Evolutionary conservation across 2,329 filamentous ascomycete species (phyloP).

Genomic region (Cladosporium sp.): DNA sequence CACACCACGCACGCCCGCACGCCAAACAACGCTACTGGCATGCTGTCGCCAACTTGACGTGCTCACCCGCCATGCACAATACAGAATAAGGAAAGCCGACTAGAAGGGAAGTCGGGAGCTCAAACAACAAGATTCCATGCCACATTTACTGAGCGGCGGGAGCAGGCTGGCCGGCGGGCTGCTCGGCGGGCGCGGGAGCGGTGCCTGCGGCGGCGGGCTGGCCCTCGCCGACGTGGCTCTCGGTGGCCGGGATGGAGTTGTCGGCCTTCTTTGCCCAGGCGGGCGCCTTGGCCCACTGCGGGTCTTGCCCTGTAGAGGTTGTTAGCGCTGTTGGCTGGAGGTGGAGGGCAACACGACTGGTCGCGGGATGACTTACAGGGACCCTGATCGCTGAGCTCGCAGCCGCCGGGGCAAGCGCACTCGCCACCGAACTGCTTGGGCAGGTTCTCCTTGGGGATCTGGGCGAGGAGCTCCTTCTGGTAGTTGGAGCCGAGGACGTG

Average conservation of each 20-base stretch:
- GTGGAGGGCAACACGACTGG: background rate
- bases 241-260: constrained; percentile 28
- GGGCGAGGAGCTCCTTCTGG: constrained; percentile 73
- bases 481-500: constrained; percentile 78
- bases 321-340: constrained; percentile 10
- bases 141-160: constrained; percentile 15
- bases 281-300: constrained; percentile 57
- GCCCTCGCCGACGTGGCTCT: constrained; percentile 26
- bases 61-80: constrained; percentile 9
- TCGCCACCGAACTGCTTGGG: constrained; percentile 77
- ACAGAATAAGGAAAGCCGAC: background rate
- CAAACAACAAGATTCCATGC: background rate
- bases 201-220: constrained; percentile 19
- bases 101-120: background rate
- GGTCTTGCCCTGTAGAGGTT: constrained; percentile 50
- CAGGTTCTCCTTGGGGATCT: constrained; percentile 85
- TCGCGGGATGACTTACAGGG: constrained; percentile 53
- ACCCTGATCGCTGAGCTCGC: constrained; percentile 78
- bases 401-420: constrained; percentile 78
- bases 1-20: background rate
- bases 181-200: constrained; percentile 8
- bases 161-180: constrained; percentile 21
- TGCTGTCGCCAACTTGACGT: background rate
- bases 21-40: constrained; percentile 1
- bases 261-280: constrained; percentile 40